Base-by-base conservation (phyloP, 345 rosid genomes). In the Lepidium aucheri region DNA sequence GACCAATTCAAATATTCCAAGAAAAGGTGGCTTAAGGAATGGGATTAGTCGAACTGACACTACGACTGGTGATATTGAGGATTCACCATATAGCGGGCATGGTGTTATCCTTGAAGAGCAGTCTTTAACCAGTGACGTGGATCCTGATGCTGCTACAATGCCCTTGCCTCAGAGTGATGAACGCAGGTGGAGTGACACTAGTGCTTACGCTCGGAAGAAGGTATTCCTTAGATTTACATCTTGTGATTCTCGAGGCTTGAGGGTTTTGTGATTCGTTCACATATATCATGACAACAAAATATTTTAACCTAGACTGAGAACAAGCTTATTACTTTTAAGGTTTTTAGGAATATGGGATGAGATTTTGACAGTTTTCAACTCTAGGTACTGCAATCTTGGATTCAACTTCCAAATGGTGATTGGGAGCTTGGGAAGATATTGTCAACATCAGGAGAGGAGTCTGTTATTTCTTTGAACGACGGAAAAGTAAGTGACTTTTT, bases 351-450 rank as follows among this genome's bases (percentile, higher is more conserved):
- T 41, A 9, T 15, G 72, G 56, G 59, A 66, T 17, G 50, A 7
- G 10, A 24, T 58, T 58, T 42, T 57, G 61, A 72, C 28, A 44
- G 42, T 80, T 74, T 52, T 65, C 53, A 53, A 67, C 75, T 71
- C 72, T 86, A 88, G 97, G 85, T 85, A 70, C 83, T 84, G 61
- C 99, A 90, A 26, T 83, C 90, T 60, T 94, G 97, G 97, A 71
- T 80, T 79, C 95, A 82, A 83, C 90, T 81, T 75, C 79, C 95
- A 53, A 82, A 80, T 79, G 93, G 96, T 49, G 79, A 86, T 45
- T 94, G 99, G 99, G 91, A 81, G 78, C 86, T 88, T 72, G 96
- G 79, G 70, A 88, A 81, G 78, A 78, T 85, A 52, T 54, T 90
- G 72, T 78, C 90, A 65, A 76, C 83, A 64, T 80, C 88, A 43